These are phyloP conservation scores for Termitomyces sp. DNA, from an alignment of 768 basidiomycete species.

Conservation along the genomic window DNA sequence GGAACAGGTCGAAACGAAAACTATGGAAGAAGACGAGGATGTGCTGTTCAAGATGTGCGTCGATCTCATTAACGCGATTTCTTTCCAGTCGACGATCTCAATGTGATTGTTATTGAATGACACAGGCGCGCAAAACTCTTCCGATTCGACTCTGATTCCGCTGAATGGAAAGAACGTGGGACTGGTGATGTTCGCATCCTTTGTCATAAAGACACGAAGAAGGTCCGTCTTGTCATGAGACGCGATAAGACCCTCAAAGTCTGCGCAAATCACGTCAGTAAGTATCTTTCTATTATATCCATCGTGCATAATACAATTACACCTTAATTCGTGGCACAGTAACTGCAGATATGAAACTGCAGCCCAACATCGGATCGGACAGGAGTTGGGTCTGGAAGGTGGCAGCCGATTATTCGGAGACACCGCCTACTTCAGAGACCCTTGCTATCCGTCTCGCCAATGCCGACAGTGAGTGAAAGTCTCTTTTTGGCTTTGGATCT, in stretches of 20 bases:
- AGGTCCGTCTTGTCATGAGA: slow-evolving; percentile 95
- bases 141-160: slow-evolving; percentile 71
- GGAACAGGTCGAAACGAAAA: slow-evolving; percentile 93
- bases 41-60: slow-evolving; percentile 94
- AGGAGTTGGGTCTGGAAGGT: slow-evolving; percentile 99
- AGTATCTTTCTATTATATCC: slow-evolving; percentile 18
- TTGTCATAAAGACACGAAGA: slow-evolving; percentile 82
- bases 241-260: slow-evolving; percentile 99
- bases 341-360: slow-evolving; percentile 83
- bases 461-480: slow-evolving; percentile 71
- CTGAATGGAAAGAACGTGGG: slow-evolving; percentile 98
- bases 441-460: slow-evolving; percentile 98
- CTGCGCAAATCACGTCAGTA: slow-evolving; percentile 96
- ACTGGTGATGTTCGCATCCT: slow-evolving; percentile 95
- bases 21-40: slow-evolving; percentile 90
- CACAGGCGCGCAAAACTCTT: slow-evolving; percentile 95
- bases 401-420: slow-evolving; percentile 89
- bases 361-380: slow-evolving; percentile 98
- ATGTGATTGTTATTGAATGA: slow-evolving; percentile 7
- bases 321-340: slow-evolving; percentile 41
- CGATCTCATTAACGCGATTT: slow-evolving; percentile 28
- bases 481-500: neutral
- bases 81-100: slow-evolving; percentile 17
- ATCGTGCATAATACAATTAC: neutral
- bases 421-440: slow-evolving; percentile 86